These are phyloP conservation scores for Flaveria sonorensis DNA, from an alignment of 129 eudicot genomes.

Conservation along the genomic window DNA sequence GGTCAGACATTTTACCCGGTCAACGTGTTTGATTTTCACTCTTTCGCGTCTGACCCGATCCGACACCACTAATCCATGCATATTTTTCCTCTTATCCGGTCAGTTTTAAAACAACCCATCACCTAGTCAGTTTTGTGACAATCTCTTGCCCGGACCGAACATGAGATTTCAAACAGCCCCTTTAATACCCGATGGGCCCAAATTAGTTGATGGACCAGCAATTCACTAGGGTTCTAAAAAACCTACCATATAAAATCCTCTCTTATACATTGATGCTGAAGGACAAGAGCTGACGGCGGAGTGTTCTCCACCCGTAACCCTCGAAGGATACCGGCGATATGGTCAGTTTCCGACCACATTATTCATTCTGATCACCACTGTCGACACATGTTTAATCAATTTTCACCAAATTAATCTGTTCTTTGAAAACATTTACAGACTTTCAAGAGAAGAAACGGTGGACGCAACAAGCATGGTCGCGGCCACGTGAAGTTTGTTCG, in stretches of 20 bases:
- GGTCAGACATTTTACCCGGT: too few relatives aligned
- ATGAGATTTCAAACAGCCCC: too few relatives aligned
- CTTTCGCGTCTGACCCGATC: too few relatives aligned
- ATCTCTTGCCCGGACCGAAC: too few relatives aligned
- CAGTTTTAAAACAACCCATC: too few relatives aligned
- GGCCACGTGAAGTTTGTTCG: slow-evolving; percentile 77
- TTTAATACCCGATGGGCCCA: too few relatives aligned
- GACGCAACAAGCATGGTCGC: slow-evolving; percentile 90
- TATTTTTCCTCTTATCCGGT: too few relatives aligned
- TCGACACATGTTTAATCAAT: background rate
- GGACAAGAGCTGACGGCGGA: slow-evolving; percentile 27
- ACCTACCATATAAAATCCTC: slow-evolving; percentile 4
- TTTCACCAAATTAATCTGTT: background rate
- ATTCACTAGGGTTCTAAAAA: background rate
- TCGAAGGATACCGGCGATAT: slow-evolving; percentile 19
- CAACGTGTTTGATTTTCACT: too few relatives aligned
- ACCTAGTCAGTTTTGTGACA: too few relatives aligned
- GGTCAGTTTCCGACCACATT: slow-evolving; percentile 18
- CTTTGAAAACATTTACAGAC: slow-evolving; percentile 44
- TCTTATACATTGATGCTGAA: background rate
- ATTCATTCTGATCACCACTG: background rate
- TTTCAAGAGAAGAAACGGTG: slow-evolving; percentile 81
- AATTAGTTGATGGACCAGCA: background rate
- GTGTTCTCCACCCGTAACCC: background rate
- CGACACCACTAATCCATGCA: too few relatives aligned